Conservation (phyloP, 75 land plant species). For the Larix kaempferi region DNA sequence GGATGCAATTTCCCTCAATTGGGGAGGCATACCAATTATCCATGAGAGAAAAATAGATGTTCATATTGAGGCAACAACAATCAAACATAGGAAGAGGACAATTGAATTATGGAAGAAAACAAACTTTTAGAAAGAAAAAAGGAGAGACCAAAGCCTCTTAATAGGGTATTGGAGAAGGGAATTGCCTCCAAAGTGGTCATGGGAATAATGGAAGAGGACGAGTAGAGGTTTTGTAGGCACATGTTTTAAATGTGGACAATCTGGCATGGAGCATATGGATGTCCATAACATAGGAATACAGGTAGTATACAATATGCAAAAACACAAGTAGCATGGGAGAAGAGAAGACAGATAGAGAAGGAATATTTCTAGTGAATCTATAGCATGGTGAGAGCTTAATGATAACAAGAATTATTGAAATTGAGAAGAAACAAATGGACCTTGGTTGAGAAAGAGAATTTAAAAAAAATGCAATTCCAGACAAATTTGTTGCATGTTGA, state of each 20-base stretch:
- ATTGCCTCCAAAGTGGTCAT: no score
- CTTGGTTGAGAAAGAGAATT: not conserved
- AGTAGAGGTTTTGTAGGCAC: not conserved
- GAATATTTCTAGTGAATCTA: not conserved
- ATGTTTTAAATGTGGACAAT: not conserved
- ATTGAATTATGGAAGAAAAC: no score
- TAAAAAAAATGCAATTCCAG: not conserved
- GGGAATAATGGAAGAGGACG: not conserved
- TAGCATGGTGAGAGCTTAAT: not conserved
- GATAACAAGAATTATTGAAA: not conserved
- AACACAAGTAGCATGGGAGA: not conserved
- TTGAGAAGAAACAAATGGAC: not conserved
- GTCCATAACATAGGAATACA: not conserved
- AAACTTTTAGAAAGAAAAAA: not conserved
- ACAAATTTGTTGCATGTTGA: not conserved
- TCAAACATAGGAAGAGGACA: not conserved
- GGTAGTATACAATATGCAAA: not conserved
- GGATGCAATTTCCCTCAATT: not conserved
- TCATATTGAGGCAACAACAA: not conserved
- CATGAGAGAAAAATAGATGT: not conserved
- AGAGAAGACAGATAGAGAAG: no score
- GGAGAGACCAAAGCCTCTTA: not conserved
- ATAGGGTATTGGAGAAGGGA: not conserved
- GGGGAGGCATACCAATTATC: not conserved
- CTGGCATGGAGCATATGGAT: not conserved